Conservation (phyloP, 179 eudicot genomes). For the Vitellaria paradoxa region DNA sequence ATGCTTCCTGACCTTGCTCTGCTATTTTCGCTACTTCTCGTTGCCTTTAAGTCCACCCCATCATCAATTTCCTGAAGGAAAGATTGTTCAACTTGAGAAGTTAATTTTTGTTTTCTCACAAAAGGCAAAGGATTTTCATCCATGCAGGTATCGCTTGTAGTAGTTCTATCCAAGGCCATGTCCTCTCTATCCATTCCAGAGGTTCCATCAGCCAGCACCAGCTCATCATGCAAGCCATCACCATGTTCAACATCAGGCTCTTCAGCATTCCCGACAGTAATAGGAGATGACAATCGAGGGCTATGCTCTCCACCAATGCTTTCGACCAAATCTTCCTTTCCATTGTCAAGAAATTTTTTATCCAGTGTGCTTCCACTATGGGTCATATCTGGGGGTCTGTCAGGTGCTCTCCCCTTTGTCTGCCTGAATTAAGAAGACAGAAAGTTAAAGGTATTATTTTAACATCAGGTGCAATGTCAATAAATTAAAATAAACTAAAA, state of each 20-base stretch:
- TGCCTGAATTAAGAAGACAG: conserved; percentile 36
- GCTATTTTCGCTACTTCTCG: conserved; percentile 73
- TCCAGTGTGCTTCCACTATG: conserved; percentile 45
- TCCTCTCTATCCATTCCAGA: conserved; percentile 43
- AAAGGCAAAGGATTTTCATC: conserved; percentile 36
- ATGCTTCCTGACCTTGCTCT: conserved; percentile 69
- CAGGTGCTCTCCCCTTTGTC: conserved; percentile 40
- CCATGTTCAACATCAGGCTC: conserved; percentile 44
- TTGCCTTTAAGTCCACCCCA: conserved; percentile 47
- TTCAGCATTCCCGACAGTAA: conserved; percentile 32
- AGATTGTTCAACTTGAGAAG: conserved; percentile 43
- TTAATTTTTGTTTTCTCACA: conserved; percentile 34
- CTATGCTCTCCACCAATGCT: conserved; percentile 48
- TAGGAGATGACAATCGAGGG: conserved; percentile 39
- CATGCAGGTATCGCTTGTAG: conserved; percentile 20
- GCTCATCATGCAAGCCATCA: conserved; percentile 38
- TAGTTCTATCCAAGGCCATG: conserved; percentile 13
- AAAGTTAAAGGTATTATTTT: no score
- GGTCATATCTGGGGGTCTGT: conserved; percentile 49
- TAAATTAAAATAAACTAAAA: background rate
- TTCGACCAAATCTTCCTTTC: conserved; percentile 53
- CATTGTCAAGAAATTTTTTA: conserved; percentile 35
- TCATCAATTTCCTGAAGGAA: conserved; percentile 36
- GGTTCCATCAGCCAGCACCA: conserved; percentile 24
- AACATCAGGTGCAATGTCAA: no score